A percentile compares a stretch with the other conserved stretches of the same genome.
phyloP scores from a whole-genome alignment of 768 basidiomycete genomes.

The Trametes gibbosa region DNA sequence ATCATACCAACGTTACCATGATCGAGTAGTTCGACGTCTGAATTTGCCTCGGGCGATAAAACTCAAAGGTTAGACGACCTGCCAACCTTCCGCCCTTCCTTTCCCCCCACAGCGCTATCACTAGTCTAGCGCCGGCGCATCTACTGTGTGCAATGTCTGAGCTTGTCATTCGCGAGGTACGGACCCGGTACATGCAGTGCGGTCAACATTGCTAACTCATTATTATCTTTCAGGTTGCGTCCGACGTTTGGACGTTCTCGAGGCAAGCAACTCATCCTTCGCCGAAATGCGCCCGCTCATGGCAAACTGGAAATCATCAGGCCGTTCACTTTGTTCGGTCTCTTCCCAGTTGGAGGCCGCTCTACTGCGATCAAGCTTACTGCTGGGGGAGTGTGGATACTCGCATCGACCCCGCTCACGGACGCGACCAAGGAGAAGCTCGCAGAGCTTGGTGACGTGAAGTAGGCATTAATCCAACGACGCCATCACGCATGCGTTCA shows the following conservation, averaged over 20 bases:
- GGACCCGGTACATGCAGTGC: background rate
- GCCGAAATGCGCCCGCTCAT: background rate
- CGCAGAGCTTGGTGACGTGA: constrained; percentile 59
- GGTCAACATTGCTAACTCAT: background rate
- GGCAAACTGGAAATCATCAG: constrained; percentile 31
- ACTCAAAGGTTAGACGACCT: too few species aligned
- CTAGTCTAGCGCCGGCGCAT: background rate
- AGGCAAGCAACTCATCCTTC: constrained; percentile 16
- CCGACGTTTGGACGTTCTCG: constrained; percentile 57
- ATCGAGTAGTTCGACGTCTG: too few species aligned
- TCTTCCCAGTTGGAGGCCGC: constrained; percentile 73
- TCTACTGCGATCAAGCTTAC: constrained; percentile 70
- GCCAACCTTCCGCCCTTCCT: background rate
- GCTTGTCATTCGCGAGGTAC: constrained; percentile 42
- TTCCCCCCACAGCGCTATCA: background rate
- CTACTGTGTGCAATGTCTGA: constrained; percentile 23
- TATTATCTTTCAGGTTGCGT: constrained; percentile 12
- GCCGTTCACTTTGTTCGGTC: constrained; percentile 59
- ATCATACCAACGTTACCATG: too few species aligned
- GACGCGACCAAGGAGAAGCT: constrained; percentile 57
- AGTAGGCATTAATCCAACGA: constrained; percentile 35
- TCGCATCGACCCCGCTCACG: constrained; percentile 71
- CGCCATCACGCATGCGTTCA: background rate
- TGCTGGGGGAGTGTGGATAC: constrained; percentile 65
- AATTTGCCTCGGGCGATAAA: too few species aligned